Evolutionary conservation across 129 eudicot genomes (phyloP).

Genomic region (Tanacetum coccineum): DNA sequence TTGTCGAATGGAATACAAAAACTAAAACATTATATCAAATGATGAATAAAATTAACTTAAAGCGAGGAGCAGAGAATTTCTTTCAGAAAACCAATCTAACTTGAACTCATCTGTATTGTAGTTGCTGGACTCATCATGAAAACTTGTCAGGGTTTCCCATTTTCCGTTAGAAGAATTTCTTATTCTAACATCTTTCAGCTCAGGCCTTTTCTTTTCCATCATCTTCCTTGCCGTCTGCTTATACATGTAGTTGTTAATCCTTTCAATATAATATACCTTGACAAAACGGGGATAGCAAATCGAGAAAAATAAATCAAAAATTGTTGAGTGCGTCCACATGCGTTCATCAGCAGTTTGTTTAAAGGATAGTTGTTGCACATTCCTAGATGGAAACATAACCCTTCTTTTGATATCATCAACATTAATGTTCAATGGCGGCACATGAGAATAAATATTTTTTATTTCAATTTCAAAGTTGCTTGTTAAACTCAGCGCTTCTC

Average conservation of each 20-base stretch:
- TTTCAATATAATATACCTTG: background rate
- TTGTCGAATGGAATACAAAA: too few relatives aligned
- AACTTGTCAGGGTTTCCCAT: background rate
- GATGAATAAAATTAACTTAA: too few relatives aligned
- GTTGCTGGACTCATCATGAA: too few relatives aligned
- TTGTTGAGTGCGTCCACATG: background rate
- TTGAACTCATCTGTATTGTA: too few relatives aligned
- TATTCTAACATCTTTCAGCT: background rate
- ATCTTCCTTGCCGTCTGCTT: background rate
- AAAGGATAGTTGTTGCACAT: too few relatives aligned
- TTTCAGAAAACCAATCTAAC: too few relatives aligned
- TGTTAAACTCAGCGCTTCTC: too few relatives aligned
- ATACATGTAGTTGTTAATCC: background rate
- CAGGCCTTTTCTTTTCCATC: background rate
- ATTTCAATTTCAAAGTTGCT: too few relatives aligned
- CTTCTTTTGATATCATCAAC: background rate
- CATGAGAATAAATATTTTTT: too few relatives aligned
- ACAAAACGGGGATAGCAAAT: background rate
- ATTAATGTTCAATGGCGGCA: conserved; percentile 3
- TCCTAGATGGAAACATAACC: too few relatives aligned
- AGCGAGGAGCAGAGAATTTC: too few relatives aligned
- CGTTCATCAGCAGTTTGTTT: background rate
- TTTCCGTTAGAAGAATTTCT: background rate
- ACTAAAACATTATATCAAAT: too few relatives aligned
- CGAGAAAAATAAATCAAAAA: background rate